Base-by-base conservation (phyloP, 1,284 basidiomycete genomes). In the Ganoderma lingzhi region DNA sequence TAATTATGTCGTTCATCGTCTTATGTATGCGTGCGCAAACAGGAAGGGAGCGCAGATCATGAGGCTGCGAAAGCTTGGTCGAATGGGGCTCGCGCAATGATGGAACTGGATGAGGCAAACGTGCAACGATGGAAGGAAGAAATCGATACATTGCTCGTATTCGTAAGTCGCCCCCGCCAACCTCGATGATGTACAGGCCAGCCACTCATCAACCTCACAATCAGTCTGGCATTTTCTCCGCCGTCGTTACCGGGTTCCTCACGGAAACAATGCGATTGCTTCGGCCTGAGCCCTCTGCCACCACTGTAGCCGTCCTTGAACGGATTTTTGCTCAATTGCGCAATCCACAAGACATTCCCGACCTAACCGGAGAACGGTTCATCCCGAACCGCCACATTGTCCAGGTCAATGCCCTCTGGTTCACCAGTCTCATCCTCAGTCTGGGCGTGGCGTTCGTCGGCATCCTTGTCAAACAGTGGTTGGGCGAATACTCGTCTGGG, bases 171-270 rank as follows among this genome's bases (percentile, higher is more conserved):
- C 51, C 23, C 39, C n/a, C 41, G 30, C 10, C 45, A 48, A 23
- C 28, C 23, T n/a, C 9, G 42, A 37, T 28, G 8, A 19, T 23
- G 9, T 23, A 23, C 6, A 15, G 6, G 23, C 30, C 19, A 19
- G 32, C 9, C 19, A 35, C 19, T 35, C 14, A 42, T 12, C 12
- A n/a, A 32, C 39, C n/a, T 19, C 28, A 23, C 41, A 45, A 28
- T 23, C 19, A 68, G 67, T 58, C 67, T 17, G 67, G 67, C 41
- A 37, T 68, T 2, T 68, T 68, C 63, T 68, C 67, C 32, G 63
- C 67, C 6, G 51, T 68, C 23, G 58, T 68, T 4, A 68, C 67
- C n/a, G 67, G 63, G n/a, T 68, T 68, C 62, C 23, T 61, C 37
- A 48, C 62, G 2, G 67, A 68, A 48, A 64, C 67, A 6, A 62